Base-by-base conservation (phyloP, 2,329 filamentous ascomycete genomes). In the Sporothrix mexicana region DNA sequence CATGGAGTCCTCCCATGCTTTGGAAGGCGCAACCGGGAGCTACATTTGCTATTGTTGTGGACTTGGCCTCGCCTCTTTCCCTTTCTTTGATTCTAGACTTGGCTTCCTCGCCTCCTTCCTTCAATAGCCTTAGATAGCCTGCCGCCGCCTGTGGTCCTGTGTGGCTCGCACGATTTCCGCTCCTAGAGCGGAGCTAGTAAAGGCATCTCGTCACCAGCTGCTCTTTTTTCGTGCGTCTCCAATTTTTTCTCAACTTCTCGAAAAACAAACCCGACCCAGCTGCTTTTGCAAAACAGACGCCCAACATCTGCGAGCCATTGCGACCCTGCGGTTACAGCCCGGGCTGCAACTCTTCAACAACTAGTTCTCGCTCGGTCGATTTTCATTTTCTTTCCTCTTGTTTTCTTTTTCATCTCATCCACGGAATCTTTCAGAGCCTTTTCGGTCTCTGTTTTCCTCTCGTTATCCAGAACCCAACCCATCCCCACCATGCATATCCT, bases 401-500 rank as follows among this genome's bases (percentile, higher is more conserved):
- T 41, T 43, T 20, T n/a, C 13, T 45, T 23, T 20, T 17, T 3
- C 20, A 4, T 30, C 23, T 69, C 20, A 53, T 36, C 25, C 23
- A 36, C 30, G 7, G 30, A 36, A 1, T 23, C 2, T 43, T 7
- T 68, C n/a, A 3, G 9, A 15, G 12, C 17, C 25, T 41, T 57
- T 59, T 13, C 17, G 5, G 20, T 55, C 25, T 36, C 12, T 41
- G 36, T 57, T 47, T 25, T 20, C 57, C 23, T 15, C 41, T 62
- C 12, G 15, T 53, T 25, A 17, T 49, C 51, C 43, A 36, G 43
- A 20, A 9, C 43, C 64, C 45, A 36, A 20, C 30, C 6, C 66
- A n/a, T 5, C 61, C 41, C 49, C 51, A 20, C 78, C 73, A 90
- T 90, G 88, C 88, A 90, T 78, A 90, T 90, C 77, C 86, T 90